Conservation (phyloP, 768 basidiomycete genomes). For the Pseudohyphozyma bogoriensis region DNA sequence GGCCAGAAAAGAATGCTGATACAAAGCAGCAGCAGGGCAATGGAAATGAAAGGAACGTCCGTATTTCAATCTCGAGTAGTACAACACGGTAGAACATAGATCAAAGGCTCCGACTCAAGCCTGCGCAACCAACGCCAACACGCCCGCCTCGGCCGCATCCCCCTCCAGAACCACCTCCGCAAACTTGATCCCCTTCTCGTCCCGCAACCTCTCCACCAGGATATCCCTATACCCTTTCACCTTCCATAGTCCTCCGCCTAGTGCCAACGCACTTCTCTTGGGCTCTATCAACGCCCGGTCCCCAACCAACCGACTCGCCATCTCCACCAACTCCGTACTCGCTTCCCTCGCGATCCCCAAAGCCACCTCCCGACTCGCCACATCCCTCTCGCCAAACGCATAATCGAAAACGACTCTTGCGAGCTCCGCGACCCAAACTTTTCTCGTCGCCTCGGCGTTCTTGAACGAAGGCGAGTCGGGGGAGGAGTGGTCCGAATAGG, state of each 20-base stretch:
- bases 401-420: constrained; percentile 33
- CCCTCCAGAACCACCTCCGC: constrained; percentile 27
- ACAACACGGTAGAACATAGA: no score
- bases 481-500: constrained; percentile 16
- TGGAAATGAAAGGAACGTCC: no score
- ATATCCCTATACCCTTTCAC: constrained; percentile 29
- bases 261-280: constrained; percentile 24
- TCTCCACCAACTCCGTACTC: constrained; percentile 29
- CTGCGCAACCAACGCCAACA: constrained; percentile 26
- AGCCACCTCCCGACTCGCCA: constrained; percentile 23
- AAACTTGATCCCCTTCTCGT: constrained; percentile 28
- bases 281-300: constrained; percentile 26
- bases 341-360: constrained; percentile 24
- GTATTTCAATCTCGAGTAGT: no score
- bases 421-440: constrained; percentile 33
- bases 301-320: constrained; percentile 29
- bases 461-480: constrained; percentile 18
- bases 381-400: constrained; percentile 23
- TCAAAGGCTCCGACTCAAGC: no score
- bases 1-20: no score
- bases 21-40: no score
- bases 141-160: constrained; percentile 35
- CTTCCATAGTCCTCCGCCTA: constrained; percentile 36
- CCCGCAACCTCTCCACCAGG: constrained; percentile 25
- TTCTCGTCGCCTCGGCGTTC: constrained; percentile 30